These are phyloP conservation scores for Claviceps maximensis DNA, from an alignment of 2,329 filamentous ascomycete genomes.

Conservation along the genomic window DNA sequence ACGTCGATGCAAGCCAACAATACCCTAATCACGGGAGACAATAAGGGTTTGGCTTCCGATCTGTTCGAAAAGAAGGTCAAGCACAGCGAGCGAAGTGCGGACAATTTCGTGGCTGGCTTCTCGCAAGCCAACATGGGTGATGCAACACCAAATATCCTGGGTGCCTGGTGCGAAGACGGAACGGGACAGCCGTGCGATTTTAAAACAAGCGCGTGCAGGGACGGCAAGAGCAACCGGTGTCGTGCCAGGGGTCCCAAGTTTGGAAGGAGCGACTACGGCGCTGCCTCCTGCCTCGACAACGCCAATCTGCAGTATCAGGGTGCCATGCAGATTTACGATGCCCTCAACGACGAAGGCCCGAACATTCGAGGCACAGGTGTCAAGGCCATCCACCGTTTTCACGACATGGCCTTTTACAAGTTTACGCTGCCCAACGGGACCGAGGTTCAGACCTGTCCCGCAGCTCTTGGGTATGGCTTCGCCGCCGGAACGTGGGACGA, in stretches of 20 bases:
- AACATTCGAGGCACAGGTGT: slow-evolving; percentile 52
- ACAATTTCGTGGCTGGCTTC: slow-evolving; percentile 75
- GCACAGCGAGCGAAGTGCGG: slow-evolving; percentile 39
- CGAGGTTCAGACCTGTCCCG: slow-evolving; percentile 62
- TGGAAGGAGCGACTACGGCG: slow-evolving; percentile 52
- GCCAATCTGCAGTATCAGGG: slow-evolving; percentile 52
- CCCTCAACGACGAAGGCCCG: slow-evolving; percentile 31
- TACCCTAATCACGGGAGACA: slow-evolving; percentile 77
- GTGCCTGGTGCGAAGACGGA: slow-evolving; percentile 78
- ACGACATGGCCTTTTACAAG: slow-evolving; percentile 60
- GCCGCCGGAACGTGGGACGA: slow-evolving; percentile 83
- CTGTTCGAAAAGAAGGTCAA: slow-evolving; percentile 63
- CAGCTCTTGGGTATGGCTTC: slow-evolving; percentile 78
- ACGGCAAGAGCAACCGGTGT: slow-evolving; percentile 52
- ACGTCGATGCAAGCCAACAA: slow-evolving; percentile 87
- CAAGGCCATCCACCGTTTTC: slow-evolving; percentile 67
- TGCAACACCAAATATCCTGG: slow-evolving; percentile 71
- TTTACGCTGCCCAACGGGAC: slow-evolving; percentile 64
- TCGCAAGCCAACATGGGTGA: slow-evolving; percentile 87
- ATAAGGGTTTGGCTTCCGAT: slow-evolving; percentile 81
- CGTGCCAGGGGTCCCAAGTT: slow-evolving; percentile 59
- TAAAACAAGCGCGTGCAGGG: slow-evolving; percentile 65
- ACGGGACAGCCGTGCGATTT: slow-evolving; percentile 55
- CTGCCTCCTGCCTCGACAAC: slow-evolving; percentile 65
- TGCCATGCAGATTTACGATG: slow-evolving; percentile 36